Evolutionary conservation across 169 alveolate species (phyloP).

Genomic region (Babesia divergens): DNA sequence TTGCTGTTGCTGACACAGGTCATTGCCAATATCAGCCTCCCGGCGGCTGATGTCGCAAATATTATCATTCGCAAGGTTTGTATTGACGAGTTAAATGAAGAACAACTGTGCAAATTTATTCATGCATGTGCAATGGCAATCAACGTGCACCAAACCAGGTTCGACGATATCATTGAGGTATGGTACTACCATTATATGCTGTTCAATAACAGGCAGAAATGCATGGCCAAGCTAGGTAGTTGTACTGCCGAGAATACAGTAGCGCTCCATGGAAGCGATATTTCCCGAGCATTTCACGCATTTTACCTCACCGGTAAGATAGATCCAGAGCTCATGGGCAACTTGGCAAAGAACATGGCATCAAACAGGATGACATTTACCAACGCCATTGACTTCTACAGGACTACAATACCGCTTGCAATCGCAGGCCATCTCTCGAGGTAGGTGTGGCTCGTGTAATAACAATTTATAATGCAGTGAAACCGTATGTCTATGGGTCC

Average conservation of each 20-base stretch:
- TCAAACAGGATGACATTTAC: background rate
- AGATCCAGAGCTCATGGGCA: constrained; percentile 15
- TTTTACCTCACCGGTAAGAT: constrained; percentile 41
- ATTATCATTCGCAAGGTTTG: background rate
- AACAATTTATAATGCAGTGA: constrained; percentile 3
- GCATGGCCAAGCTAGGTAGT: background rate
- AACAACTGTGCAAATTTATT: background rate
- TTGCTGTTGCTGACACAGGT: background rate
- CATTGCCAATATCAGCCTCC: constrained; percentile 6
- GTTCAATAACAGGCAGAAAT: background rate
- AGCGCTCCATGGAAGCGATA: background rate
- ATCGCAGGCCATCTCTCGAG: constrained; percentile 12
- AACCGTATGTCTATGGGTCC: constrained; percentile 32
- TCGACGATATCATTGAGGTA: constrained; percentile 11
- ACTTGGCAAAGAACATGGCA: constrained; percentile 1
- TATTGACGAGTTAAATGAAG: background rate
- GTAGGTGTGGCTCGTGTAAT: background rate
- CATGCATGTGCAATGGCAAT: constrained; percentile 3
- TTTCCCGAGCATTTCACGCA: constrained; percentile 38
- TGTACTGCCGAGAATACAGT: background rate
- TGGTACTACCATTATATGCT: background rate
- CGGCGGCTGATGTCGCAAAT: background rate
- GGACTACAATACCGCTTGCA: constrained; percentile 41
- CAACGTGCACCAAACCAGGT: background rate
- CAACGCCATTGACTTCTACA: constrained; percentile 40